Evolutionary conservation across 1,284 basidiomycete species (phyloP), one percentile per base, ranked within the genome.

Genomic region (Phellopilus nigrolimitatus): DNA sequence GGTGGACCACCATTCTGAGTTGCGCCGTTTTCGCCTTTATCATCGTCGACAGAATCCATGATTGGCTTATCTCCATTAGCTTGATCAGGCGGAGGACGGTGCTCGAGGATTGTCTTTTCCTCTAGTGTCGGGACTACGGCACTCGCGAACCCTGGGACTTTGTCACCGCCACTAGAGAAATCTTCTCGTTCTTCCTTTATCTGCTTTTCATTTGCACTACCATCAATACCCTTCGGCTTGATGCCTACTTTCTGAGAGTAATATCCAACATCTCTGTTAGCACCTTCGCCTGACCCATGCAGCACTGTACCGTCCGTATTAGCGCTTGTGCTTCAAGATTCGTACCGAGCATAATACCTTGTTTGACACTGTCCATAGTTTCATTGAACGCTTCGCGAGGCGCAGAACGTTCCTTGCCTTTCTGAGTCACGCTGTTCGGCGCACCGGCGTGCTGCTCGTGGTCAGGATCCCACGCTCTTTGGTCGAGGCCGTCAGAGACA

Each of bases 381-480:
- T 73, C 68, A 28, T 68, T 66, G 12, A 71, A 57, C 21, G 77
- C 51, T 38, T 64, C 60, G n/a, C 64, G 65, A 7, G 62, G 54
- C 15, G 69, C 64, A 15, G 68, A 70, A 13, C 67, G 68, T 44
- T 69, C 66, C 7, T 67, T 61, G 0, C 64, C 64, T 54, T 70
- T 71, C 49, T 73, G 70, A 9, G 69, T 71, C 1, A 74, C 70
- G 4, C 73, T 73, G 17, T 61, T 63, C 47, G 73, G 71, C 36
- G 62, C 59, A 6, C 74, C 75, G 41, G 68, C 66, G 44, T 70
- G 64, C 66, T 95, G 88, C 66, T 95, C 88, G 5, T 74, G 66
- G 56, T 88, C 83, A 2, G 91, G 88, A 64, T 93, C 90, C 90
- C 90, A 93, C 21, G 73, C 69, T 39, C 82, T 74, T 57, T 82